These are phyloP conservation scores for Silybum marianum DNA, from an alignment of 129 eudicot genomes.

Conservation along the genomic window DNA sequence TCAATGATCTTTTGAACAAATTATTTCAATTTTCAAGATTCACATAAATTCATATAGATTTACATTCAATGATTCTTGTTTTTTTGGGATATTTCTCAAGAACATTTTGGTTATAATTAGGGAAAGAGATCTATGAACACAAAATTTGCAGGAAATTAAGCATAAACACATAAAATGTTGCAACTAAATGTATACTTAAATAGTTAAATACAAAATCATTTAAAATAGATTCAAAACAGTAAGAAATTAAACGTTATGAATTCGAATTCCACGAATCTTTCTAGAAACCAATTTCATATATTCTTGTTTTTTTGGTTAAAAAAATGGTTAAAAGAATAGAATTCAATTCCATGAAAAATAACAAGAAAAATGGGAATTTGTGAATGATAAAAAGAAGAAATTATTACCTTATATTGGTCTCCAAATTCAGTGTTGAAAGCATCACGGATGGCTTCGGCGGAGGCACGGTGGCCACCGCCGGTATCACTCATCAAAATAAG, in stretches of 20 bases:
- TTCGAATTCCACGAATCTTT: background rate
- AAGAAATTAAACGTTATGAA: background rate
- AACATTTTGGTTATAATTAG: background rate
- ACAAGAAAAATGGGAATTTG: background rate
- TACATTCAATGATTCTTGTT: background rate
- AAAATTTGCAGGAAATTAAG: background rate
- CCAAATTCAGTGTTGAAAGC: constrained; percentile 86
- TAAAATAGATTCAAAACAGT: too few relatives aligned
- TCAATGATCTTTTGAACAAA: background rate
- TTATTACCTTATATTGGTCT: constrained; percentile 74
- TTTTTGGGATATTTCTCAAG: background rate
- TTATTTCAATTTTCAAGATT: background rate
- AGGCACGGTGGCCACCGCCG: constrained; percentile 97
- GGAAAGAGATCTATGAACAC: background rate
- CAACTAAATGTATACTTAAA: background rate
- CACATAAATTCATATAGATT: background rate
- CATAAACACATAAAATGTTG: background rate
- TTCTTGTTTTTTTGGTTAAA: background rate
- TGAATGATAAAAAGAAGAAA: background rate
- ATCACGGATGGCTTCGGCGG: constrained; percentile 94
- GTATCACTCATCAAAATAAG: constrained; percentile 97
- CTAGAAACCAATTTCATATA: background rate
- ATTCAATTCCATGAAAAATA: background rate
- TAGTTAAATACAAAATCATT: background rate
- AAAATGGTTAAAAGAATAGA: background rate